Evolutionary conservation across 176 grass and related monocot genomes (phyloP), one percentile per base, ranked within the genome.

Genomic region (Zoysia pacifica): DNA sequence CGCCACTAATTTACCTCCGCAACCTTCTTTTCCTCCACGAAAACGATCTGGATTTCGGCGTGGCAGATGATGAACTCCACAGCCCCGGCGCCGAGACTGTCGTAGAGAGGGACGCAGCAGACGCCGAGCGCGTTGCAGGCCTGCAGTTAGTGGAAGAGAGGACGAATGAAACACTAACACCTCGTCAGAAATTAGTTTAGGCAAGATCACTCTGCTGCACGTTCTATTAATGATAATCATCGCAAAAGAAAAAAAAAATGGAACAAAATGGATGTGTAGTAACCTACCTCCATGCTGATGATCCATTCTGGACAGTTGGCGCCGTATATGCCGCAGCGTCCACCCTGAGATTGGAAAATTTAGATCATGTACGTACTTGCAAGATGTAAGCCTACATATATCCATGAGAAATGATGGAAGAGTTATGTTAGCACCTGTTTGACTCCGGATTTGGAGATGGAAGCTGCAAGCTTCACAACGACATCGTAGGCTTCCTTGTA

Each of bases 41-140:
- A 89, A 46, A 12, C 90, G 61, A 94, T 89, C 35, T 89, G 71
- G 76, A 94, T 56, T 83, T 98, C 95, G 9, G 95, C 95, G 45
- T 98, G 95, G 48, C 93, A 94, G 28, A 94, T 85, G 74, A 98
- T 90, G 18, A 98, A 98, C 38, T 94, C 89, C 56, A 98, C 84
- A 7, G 92, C 95, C 60, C 88, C 88, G 48, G 92, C 89, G 71
- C 94, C 95, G 60, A 97, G 95, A 50, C 81, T 86, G 74, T 97
- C 95, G 62, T 94, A 97, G 60, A 97, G 79, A 0, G 95, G 95
- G 56, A 97, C 92, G 65, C 91, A 94, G 28, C 83, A 94, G 75
- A 97, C 75, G 49, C 92, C 95, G 67, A 94, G 88, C 28, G 92
- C 95, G 69, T 97, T 93, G 83, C 92, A 97, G 61, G 95, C 95